These are phyloP conservation scores for Eimeria necatrix DNA, from an alignment of 169 alveolate species.

Conservation along the genomic window DNA sequence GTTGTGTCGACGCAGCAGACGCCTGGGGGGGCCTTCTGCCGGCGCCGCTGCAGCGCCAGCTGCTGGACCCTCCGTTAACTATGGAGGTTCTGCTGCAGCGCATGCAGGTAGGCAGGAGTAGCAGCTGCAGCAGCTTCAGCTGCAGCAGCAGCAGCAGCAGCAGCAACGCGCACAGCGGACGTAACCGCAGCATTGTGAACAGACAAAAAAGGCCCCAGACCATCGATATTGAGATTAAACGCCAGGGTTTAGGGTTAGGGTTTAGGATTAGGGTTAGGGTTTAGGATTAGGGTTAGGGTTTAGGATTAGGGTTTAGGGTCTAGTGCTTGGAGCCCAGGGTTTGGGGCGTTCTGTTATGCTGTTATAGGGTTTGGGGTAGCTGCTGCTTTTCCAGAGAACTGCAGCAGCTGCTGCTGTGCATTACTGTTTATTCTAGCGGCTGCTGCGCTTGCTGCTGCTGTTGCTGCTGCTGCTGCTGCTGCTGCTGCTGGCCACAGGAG, in stretches of 20 bases:
- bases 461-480: slow-evolving; percentile 37
- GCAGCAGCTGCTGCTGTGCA: background rate
- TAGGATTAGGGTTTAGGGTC: background rate
- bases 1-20: slow-evolving; percentile 10
- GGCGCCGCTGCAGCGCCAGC: slow-evolving; percentile 64
- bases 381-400: background rate
- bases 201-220: background rate
- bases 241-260: no score
- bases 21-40: slow-evolving; percentile 61
- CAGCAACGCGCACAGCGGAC: no score
- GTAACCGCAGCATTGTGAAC: background rate
- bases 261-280: no score
- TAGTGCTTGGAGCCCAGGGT: no score
- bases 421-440: background rate
- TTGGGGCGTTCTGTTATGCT: background rate
- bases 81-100: slow-evolving; percentile 55
- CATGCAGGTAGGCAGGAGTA: slow-evolving; percentile 18
- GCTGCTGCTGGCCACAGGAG: slow-evolving; percentile 16
- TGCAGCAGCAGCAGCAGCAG: background rate
- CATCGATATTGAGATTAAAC: no score
- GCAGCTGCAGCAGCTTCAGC: slow-evolving; percentile 42
- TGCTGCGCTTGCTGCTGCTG: slow-evolving; percentile 13
- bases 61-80: slow-evolving; percentile 36
- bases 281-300: background rate
- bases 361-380: background rate